Evolutionary conservation across 116 monocot genomes (phyloP).

Genomic region (Iris pallida): DNA sequence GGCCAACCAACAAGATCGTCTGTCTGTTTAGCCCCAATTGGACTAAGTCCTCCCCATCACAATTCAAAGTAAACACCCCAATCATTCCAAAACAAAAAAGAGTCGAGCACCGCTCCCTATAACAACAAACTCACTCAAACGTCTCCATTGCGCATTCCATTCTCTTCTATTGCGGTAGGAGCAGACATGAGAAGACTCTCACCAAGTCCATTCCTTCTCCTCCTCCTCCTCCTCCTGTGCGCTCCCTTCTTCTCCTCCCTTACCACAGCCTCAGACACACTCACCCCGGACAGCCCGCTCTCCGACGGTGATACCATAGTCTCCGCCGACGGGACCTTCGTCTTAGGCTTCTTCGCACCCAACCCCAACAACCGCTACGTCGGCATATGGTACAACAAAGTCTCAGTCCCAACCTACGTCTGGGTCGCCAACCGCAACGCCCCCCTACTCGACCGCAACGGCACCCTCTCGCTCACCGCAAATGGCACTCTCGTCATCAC

Average conservation of each 20-base stretch:
- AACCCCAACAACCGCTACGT: background rate
- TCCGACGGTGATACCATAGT: slow-evolving; percentile 1
- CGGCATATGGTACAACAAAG: background rate
- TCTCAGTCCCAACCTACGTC: background rate
- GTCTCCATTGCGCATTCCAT: too few species aligned
- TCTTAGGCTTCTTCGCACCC: slow-evolving; percentile 6
- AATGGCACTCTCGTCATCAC: slow-evolving; percentile 5
- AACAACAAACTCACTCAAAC: too few species aligned
- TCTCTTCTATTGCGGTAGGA: too few species aligned
- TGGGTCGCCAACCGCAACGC: slow-evolving; percentile 10
- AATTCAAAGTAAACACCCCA: too few species aligned
- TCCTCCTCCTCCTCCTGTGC: background rate
- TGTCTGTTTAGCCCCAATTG: too few species aligned
- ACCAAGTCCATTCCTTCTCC: background rate
- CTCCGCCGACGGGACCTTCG: slow-evolving; percentile 2
- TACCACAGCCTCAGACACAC: background rate
- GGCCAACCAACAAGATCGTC: too few species aligned
- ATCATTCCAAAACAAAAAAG: too few species aligned
- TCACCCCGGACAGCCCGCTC: background rate
- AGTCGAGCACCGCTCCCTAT: too few species aligned
- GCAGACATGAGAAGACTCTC: too few species aligned
- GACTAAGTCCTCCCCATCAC: too few species aligned
- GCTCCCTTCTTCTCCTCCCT: background rate
- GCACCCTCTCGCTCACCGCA: background rate
- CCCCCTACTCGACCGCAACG: background rate